These are phyloP conservation scores for Monosporascus ibericus DNA, from an alignment of 2,329 filamentous ascomycete genomes.

Conservation along the genomic window DNA sequence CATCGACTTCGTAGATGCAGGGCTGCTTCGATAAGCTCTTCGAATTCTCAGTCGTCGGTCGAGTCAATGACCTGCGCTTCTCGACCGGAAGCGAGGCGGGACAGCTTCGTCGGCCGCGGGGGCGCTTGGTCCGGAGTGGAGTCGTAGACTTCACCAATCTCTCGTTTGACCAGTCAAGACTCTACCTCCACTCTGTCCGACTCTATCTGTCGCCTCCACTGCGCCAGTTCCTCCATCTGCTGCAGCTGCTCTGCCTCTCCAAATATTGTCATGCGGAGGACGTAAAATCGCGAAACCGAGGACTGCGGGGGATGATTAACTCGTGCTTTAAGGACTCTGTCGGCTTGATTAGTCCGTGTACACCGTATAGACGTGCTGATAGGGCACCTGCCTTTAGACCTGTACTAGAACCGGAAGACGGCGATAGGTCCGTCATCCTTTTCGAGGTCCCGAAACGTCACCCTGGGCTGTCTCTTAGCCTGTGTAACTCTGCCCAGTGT, in stretches of 20 bases:
- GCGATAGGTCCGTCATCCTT: slow-evolving; percentile 15
- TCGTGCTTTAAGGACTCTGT: slow-evolving; percentile 24
- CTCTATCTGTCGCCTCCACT: neutral
- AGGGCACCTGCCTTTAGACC: slow-evolving; percentile 22
- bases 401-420: slow-evolving; percentile 26
- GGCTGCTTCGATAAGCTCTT: too few species aligned
- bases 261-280: slow-evolving; percentile 11
- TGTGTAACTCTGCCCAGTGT: neutral
- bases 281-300: slow-evolving; percentile 7
- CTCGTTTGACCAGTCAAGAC: slow-evolving; percentile 15
- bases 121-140: slow-evolving; percentile 11
- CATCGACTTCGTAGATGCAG: too few species aligned
- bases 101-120: slow-evolving; percentile 6
- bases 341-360: neutral
- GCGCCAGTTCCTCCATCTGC: slow-evolving; percentile 14
- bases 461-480: neutral
- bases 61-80: slow-evolving; percentile 15
- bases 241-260: slow-evolving; percentile 18
- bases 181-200: slow-evolving; percentile 8
- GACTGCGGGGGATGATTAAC: slow-evolving; percentile 22
- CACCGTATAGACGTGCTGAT: neutral
- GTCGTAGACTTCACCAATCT: slow-evolving; percentile 15
- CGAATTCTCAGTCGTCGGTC: slow-evolving; percentile 10
- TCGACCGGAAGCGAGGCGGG: neutral
- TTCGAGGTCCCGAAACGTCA: neutral